Percentiles rank a stretch among this genome's conserved stretches.
Conservation (phyloP, 352 stramenopile species). For the Phytophthora podocarpi region DNA sequence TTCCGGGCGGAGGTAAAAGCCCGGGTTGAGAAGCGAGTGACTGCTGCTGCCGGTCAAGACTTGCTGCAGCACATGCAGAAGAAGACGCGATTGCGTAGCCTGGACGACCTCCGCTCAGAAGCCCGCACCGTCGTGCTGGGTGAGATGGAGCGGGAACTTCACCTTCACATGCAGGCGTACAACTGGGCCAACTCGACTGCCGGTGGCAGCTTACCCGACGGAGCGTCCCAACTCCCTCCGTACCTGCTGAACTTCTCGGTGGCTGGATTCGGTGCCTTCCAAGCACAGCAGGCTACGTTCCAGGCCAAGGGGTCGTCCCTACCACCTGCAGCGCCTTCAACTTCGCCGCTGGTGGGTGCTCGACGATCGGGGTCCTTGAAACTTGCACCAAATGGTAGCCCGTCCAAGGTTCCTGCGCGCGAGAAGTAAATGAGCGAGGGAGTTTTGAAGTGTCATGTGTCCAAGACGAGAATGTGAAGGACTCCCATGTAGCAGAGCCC, state of each 20-base stretch:
- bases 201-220: constrained; percentile 25
- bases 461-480: constrained; percentile 11
- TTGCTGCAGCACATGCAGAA: constrained; percentile 86
- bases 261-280: constrained; percentile 61
- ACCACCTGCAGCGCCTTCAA: constrained; percentile 28
- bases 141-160: constrained; percentile 78
- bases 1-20: constrained; percentile 74
- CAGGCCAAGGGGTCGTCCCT: constrained; percentile 35
- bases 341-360: constrained; percentile 21
- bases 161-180: constrained; percentile 73
- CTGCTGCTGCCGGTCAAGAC: constrained; percentile 67
- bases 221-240: constrained; percentile 42
- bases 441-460: constrained; percentile 21
- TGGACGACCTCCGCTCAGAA: constrained; percentile 72
- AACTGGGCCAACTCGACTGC: constrained; percentile 58
- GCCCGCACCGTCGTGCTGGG: constrained; percentile 62
- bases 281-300: constrained; percentile 57
- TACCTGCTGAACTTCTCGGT: constrained; percentile 68
- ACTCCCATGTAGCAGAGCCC: neutral
- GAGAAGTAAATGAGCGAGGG: constrained; percentile 21
- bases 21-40: constrained; percentile 83
- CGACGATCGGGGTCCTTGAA: constrained; percentile 7
- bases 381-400: constrained; percentile 21
- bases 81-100: constrained; percentile 74
- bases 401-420: constrained; percentile 14